Conservation (phyloP, 164 flowering plant species). For the Nymphaea colorata region DNA sequence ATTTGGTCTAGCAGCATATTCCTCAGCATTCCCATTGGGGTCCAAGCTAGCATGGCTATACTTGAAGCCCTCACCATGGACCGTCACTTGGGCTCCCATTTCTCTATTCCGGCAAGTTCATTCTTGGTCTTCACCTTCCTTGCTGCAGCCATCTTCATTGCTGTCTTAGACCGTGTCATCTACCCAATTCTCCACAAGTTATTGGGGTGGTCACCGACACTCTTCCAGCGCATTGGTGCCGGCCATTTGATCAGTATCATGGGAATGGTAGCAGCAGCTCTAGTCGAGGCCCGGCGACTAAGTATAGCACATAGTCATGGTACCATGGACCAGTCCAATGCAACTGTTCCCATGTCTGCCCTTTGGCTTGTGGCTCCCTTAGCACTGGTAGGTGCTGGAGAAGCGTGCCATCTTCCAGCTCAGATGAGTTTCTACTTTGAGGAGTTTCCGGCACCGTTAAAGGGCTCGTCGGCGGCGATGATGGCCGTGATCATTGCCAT, state of each 20-base stretch:
- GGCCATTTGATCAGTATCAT: constrained; percentile 43
- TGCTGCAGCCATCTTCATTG: constrained; percentile 26
- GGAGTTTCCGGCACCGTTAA: constrained; percentile 29
- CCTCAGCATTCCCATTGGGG: constrained; percentile 32
- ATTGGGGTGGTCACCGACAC: constrained; percentile 20
- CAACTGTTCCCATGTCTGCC: constrained; percentile 23
- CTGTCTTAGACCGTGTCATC: constrained; percentile 33
- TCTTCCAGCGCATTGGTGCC: constrained; percentile 42
- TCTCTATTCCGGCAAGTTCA: constrained; percentile 57
- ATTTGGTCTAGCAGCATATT: constrained; percentile 41
- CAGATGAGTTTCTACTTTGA: constrained; percentile 43
- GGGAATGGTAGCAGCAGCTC: constrained; percentile 36
- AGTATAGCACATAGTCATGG: constrained; percentile 10
- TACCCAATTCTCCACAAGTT: constrained; percentile 26
- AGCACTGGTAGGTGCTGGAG: constrained; percentile 27
- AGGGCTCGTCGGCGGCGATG: constrained; percentile 24
- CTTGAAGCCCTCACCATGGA: constrained; percentile 62
- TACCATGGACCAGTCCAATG: constrained; percentile 3
- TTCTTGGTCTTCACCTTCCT: constrained; percentile 26
- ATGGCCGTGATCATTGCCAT: constrained; percentile 20
- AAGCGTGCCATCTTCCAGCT: constrained; percentile 55
- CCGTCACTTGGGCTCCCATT: constrained; percentile 38
- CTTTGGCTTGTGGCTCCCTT: constrained; percentile 32
- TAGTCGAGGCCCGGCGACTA: constrained; percentile 42
- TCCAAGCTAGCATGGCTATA: constrained; percentile 30